phyloP scores from a whole-genome alignment of 83 land plant species.

The Isoetes engelmannii region DNA sequence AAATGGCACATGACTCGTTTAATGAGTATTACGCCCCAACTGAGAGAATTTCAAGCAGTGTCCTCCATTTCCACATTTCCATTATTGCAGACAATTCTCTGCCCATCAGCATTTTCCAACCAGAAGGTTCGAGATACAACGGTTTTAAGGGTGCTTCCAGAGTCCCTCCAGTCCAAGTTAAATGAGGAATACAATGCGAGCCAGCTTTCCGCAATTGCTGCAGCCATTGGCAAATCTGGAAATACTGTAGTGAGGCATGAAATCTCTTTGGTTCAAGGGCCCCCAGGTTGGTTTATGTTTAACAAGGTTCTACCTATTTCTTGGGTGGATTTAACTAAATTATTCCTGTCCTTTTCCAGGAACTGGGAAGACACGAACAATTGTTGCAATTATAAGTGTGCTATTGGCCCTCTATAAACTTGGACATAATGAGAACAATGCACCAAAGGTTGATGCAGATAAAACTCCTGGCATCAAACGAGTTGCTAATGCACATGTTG shows the following conservation, averaged over 20 bases:
- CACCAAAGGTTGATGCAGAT: not conserved
- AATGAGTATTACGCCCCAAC: conserved; percentile 83
- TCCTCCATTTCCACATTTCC: conserved; percentile 65
- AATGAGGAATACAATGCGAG: conserved; percentile 65
- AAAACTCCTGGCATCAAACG: not conserved
- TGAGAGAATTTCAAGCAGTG: conserved; percentile 93
- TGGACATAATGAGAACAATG: not conserved
- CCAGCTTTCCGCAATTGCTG: conserved; percentile 73
- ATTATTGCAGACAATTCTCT: conserved; percentile 56
- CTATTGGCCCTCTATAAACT: conserved; percentile 40
- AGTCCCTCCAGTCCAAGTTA: conserved; percentile 43
- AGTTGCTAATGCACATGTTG: conserved; percentile 35
- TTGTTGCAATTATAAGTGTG: conserved; percentile 77
- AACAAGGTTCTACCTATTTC: not conserved
- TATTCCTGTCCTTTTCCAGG: conserved; percentile 35
- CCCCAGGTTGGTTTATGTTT: conserved; percentile 60
- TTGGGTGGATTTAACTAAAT: not conserved
- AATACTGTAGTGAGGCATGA: conserved; percentile 29
- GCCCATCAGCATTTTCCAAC: conserved; percentile 26
- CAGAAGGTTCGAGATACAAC: conserved; percentile 13
- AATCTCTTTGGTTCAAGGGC: conserved; percentile 89
- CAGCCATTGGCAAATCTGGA: conserved; percentile 35
- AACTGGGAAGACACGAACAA: conserved; percentile 90
- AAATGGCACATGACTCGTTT: conserved; percentile 75
- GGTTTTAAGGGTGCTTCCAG: conserved; percentile 37